Percentiles rank a stretch among this genome's conserved stretches.
These are phyloP conservation scores for Camillea tinctor DNA, from an alignment of 2,329 filamentous ascomycete genomes.

Conservation along the genomic window DNA sequence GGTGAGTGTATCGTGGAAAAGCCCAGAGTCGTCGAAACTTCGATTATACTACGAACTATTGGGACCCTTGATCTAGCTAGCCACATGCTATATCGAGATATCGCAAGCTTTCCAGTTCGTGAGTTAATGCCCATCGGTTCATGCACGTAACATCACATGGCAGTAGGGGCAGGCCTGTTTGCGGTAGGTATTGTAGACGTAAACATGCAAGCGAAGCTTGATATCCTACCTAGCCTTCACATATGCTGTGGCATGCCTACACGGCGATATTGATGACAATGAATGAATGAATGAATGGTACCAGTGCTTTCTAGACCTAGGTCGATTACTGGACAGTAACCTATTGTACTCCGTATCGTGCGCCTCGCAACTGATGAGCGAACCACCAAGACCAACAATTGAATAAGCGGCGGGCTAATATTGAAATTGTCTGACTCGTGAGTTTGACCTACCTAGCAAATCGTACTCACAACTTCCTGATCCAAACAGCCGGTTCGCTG, in stretches of 20 bases:
- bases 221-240: background rate
- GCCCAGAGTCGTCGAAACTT: background rate
- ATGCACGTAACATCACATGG: background rate
- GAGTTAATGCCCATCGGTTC: background rate
- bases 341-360: too few species aligned
- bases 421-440: background rate
- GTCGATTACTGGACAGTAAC: background rate
- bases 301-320: background rate
- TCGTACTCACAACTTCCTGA: background rate
- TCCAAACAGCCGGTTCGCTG: background rate
- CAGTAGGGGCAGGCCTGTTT: background rate
- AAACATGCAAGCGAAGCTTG: background rate
- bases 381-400: background rate
- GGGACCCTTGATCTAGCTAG: background rate
- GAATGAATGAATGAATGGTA: too few species aligned
- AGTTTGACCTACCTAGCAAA: background rate
- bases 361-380: background rate
- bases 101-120: background rate
- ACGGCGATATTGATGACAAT: too few species aligned
- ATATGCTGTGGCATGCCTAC: background rate
- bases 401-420: background rate
- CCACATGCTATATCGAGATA: background rate
- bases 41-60: too few species aligned
- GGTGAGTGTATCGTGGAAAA: background rate
- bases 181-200: background rate